These are phyloP conservation scores for Suhomyces coccinellae DNA, from an alignment of 1,139 yeast genomes.

Conservation along the genomic window DNA sequence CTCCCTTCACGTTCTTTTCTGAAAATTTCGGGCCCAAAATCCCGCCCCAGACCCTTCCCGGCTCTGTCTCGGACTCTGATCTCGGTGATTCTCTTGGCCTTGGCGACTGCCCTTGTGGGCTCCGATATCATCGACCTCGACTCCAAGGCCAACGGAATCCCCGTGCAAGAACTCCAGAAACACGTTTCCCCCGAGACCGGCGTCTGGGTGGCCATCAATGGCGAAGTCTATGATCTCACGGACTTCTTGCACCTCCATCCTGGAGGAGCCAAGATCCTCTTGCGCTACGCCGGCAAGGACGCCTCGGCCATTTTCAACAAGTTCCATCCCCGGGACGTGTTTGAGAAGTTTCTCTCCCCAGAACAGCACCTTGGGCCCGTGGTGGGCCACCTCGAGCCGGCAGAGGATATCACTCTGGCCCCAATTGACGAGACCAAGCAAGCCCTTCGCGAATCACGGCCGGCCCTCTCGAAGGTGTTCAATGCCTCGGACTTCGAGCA, in stretches of 20 bases:
- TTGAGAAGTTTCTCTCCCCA: constrained; percentile 45
- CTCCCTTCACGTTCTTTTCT: background rate
- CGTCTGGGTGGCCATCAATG: constrained; percentile 58
- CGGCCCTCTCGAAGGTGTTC: constrained; percentile 18
- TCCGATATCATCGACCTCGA: constrained; percentile 5
- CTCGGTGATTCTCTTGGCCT: background rate
- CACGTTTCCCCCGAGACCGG: constrained; percentile 39
- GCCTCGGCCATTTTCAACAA: constrained; percentile 66
- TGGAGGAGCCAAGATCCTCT: constrained; percentile 54
- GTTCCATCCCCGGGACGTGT: constrained; percentile 82
- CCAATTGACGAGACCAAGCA: constrained; percentile 24
- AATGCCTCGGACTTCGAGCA: constrained; percentile 63
- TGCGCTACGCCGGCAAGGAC: constrained; percentile 57
- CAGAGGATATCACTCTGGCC: constrained; percentile 20
- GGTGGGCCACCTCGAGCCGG: constrained; percentile 8
- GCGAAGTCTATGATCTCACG: constrained; percentile 52
- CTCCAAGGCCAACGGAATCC: constrained; percentile 13
- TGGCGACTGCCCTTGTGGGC: background rate
- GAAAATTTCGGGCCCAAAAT: background rate
- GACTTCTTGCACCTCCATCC: constrained; percentile 52
- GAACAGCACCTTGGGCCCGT: constrained; percentile 33
- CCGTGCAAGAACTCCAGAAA: constrained; percentile 34
- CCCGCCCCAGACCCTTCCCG: background rate
- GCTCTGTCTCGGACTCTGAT: background rate
- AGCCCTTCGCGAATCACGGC: constrained; percentile 34